Conservation (phyloP, 2,329 filamentous ascomycete genomes). For the Chrysoporthe deuterocubensis region DNA sequence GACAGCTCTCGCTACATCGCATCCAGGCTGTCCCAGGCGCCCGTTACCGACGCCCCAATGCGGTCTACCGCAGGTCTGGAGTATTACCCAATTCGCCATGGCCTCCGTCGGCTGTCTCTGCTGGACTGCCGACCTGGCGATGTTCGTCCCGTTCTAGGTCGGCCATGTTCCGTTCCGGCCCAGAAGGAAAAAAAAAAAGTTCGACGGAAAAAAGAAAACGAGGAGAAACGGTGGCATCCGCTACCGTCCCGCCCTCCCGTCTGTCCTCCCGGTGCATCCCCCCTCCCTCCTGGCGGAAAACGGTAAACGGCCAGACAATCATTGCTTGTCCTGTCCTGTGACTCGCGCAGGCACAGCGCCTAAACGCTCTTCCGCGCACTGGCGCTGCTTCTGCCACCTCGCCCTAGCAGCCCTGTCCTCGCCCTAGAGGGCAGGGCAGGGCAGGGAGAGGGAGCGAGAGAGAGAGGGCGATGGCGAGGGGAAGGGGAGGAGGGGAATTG, state of each 20-base stretch:
- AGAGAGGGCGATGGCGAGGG: neutral
- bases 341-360: slow-evolving; percentile 6
- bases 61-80: slow-evolving; percentile 12
- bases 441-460: neutral
- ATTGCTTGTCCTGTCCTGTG: neutral
- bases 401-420: slow-evolving; percentile 3
- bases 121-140: neutral
- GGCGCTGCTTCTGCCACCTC: slow-evolving; percentile 2
- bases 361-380: slow-evolving; percentile 16
- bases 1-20: slow-evolving; percentile 10
- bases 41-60: slow-evolving; percentile 16
- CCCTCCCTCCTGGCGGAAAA: neutral
- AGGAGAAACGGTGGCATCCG: neutral
- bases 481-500: slow-evolving; percentile 2
- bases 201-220: no score
- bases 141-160: slow-evolving; percentile 7
- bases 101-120: neutral
- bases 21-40: slow-evolving; percentile 14
- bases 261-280: neutral
- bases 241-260: slow-evolving; percentile 9
- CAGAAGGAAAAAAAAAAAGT: neutral
- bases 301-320: slow-evolving; percentile 13
- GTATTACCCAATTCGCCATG: slow-evolving; percentile 16
- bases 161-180: slow-evolving; percentile 25
- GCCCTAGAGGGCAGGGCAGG: no score